phyloP scores from a whole-genome alignment of 2,329 filamentous ascomycete species.

The Xylaria sp. region DNA sequence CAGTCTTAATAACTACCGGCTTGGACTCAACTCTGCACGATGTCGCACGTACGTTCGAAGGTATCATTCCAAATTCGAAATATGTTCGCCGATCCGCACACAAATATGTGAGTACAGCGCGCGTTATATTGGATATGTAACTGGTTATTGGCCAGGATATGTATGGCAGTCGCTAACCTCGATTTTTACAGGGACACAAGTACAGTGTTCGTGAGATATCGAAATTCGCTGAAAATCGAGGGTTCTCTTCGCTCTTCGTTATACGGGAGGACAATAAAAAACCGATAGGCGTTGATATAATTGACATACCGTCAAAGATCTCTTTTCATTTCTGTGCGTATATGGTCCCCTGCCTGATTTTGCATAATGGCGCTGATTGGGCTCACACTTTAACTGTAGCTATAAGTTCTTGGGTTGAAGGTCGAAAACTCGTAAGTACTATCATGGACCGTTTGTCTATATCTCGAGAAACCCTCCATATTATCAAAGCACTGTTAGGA shows the following conservation, averaged over 20 bases:
- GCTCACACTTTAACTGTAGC: conserved; percentile 40
- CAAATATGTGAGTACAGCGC: conserved; percentile 64
- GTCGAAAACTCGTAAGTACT: conserved; percentile 71
- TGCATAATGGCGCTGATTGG: not conserved
- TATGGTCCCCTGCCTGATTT: not conserved
- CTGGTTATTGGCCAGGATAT: not conserved
- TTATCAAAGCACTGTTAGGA: not conserved
- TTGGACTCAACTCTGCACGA: conserved; percentile 89
- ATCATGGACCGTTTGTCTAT: not conserved
- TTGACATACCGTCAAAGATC: conserved; percentile 85
- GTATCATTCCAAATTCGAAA: conserved; percentile 84
- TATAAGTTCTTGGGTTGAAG: conserved; percentile 77
- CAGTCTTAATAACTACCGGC: conserved; percentile 87
- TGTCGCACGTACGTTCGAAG: conserved; percentile 80
- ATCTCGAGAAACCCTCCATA: not conserved
- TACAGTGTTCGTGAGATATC: conserved; percentile 93
- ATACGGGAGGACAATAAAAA: conserved; percentile 90
- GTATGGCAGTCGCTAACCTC: conserved; percentile 14
- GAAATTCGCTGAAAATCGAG: conserved; percentile 82
- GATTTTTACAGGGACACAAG: conserved; percentile 68
- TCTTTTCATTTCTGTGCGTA: conserved; percentile 84
- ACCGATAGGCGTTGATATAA: conserved; percentile 82
- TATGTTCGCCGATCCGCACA: conserved; percentile 90
- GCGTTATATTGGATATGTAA: no score
- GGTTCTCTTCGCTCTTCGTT: conserved; percentile 85